Evolutionary conservation across 75 land plant genomes (phyloP).

Genomic region (Azolla pinnata): DNA sequence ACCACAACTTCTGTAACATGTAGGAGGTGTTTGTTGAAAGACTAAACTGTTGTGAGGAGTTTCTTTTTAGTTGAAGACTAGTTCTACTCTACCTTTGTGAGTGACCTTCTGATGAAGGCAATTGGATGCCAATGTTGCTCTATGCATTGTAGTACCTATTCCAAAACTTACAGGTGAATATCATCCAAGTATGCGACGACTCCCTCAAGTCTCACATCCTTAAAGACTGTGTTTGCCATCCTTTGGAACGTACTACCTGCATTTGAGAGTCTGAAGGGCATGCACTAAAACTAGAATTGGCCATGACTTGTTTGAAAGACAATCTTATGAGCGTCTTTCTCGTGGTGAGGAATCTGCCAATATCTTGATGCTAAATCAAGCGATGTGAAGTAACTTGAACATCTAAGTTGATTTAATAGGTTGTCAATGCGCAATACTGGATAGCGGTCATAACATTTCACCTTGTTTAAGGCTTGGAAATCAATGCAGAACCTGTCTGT

Average conservation of each 20-base stretch:
- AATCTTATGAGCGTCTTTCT: not conserved
- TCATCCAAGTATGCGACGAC: not conserved
- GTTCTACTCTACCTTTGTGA: not conserved
- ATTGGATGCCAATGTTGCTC: constrained; percentile 4
- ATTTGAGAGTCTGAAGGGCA: constrained; percentile 1
- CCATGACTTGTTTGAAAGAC: not conserved
- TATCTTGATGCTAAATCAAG: constrained; percentile 12
- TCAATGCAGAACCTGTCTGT: constrained; percentile 4
- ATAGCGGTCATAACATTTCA: constrained; percentile 1
- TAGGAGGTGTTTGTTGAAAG: not conserved
- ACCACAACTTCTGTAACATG: not conserved
- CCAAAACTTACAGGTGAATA: constrained; percentile 1
- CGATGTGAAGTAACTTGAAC: constrained; percentile 5
- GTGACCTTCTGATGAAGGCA: not conserved
- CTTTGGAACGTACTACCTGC: constrained; percentile 1
- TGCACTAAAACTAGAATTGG: not conserved
- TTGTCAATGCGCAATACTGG: constrained; percentile 3
- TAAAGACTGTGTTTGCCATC: not conserved
- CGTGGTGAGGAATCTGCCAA: constrained; percentile 3
- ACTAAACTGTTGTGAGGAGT: not conserved
- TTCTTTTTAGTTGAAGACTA: not conserved
- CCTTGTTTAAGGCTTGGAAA: constrained; percentile 1
- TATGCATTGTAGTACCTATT: not conserved
- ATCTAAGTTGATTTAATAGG: not conserved
- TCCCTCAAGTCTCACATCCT: not conserved